phyloP scores from a whole-genome alignment of 352 stramenopile genomes.

The Thraustotheca clavata region DNA sequence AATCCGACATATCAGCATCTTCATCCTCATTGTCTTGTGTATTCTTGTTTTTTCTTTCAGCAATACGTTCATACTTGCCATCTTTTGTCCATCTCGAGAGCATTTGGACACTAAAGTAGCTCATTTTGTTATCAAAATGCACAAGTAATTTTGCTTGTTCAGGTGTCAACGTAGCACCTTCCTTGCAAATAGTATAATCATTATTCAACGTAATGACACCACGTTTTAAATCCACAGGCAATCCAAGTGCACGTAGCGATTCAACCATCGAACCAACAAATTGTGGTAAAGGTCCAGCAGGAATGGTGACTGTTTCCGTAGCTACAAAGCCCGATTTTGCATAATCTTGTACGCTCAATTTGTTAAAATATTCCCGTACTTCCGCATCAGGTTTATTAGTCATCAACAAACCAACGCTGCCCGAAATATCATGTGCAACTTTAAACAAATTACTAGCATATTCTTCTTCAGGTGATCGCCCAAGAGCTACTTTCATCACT shows the following conservation, averaged over 20 bases:
- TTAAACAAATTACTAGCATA: conserved; percentile 93
- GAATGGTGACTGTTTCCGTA: conserved; percentile 82
- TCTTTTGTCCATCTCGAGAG: conserved; percentile 65
- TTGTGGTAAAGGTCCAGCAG: conserved; percentile 81
- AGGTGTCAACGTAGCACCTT: conserved; percentile 89
- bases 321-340: conserved; percentile 90
- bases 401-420: conserved; percentile 93
- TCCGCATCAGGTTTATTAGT: conserved; percentile 88
- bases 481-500: conserved; percentile 96
- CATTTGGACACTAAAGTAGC: conserved; percentile 73
- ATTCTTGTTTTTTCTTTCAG: conserved; percentile 28
- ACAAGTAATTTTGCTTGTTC: conserved; percentile 95
- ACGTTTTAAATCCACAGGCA: conserved; percentile 96
- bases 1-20: conserved; percentile 45
- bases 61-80: conserved; percentile 68
- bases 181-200: conserved; percentile 92
- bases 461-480: conserved; percentile 91
- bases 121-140: conserved; percentile 85
- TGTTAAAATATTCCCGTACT: conserved; percentile 88
- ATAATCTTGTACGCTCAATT: conserved; percentile 89
- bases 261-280: conserved; percentile 96
- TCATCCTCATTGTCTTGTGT: conserved; percentile 31
- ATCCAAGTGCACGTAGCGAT: conserved; percentile 91
- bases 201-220: conserved; percentile 88
- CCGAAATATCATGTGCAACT: conserved; percentile 86